Base-by-base conservation (phyloP, 73 alveolate species). In the Effrenium voratum region DNA sequence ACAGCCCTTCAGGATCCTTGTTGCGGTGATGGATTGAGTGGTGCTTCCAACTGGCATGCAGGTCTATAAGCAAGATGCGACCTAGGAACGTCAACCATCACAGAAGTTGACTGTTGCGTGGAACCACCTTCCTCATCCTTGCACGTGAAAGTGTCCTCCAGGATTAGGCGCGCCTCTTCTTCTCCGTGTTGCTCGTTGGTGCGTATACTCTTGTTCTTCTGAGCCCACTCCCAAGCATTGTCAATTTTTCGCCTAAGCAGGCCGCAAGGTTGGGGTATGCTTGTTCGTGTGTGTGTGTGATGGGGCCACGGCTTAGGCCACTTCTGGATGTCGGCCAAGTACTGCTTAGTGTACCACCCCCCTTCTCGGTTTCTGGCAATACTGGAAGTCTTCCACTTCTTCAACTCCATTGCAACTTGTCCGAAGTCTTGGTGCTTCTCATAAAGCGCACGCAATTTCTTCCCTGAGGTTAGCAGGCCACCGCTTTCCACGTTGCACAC, bases 151-250 rank as follows among this genome's bases (percentile, higher is more conserved):
- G n/a, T 36, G 43, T 79, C 91, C 12, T 45, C 91, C 44, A 82
- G 55, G 19, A 82, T 34, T 24, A 82, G 50, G 10, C 49, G 46
- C 2, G 93, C 93, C 40, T 82, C 93, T 76, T 82, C 73, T 52
- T 82, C 93, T 0, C 93, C 93, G 36, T 82, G 93, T 16, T 49
- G 19, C 36, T 30, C 43, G 49, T 60, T 43, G 5, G 77, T 52
- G 3, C 93, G 38, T 38, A 82, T 26, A 38, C 10, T 16, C 32
- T 40, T 16, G 1, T 50, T 32, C 40, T 34, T 50, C 22, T 75
- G 38, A 34, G 93, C 75, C 93, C 93, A 82, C 32, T 49, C 76
- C 40, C 46, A 82, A 12, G 93, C 93, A 2, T 75, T 13, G 41
- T 82, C 93, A 5, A 50, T 52, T 76, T 49, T 82, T 52, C 49